Base-by-base conservation (phyloP, 2,329 filamentous ascomycete genomes). In the Fusarium praegraminearum region DNA sequence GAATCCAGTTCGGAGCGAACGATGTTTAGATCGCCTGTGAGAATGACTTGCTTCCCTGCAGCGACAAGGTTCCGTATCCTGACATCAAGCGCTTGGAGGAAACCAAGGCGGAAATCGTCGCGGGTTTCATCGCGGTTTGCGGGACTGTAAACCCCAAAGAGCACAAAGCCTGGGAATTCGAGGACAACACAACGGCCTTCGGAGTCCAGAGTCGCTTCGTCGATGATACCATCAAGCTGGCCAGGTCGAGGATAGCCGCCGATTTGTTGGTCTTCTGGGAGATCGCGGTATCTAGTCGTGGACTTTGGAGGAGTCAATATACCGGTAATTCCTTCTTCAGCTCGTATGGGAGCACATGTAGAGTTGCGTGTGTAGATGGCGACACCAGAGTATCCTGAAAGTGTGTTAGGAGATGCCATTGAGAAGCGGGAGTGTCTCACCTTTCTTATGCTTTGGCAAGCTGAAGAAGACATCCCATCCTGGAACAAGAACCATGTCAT, bases 401-500 rank as follows among this genome's bases (percentile, higher is more conserved):
- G 8, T 12, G 32, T 22, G 49, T 62, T 44, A 67, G 67, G 33
- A 18, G 24, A 10, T 40, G 24, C 11, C 4, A 13, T 11, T 28
- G 10, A 13, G 38, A 18, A 20, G 11, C 10, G 11, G 10, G 41
- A 13, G 24, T 13, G 28, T 49, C 69, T 30, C 81, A 91, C 93
- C 95, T 84, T 98, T 98, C 79, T 98, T 98, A 76, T 97, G 87
- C 77, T 91, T 93, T 0, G 96, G 96, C 26, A 99, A 84, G 77
- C 94, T 98, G 81, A 98, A 98, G 80, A 91, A 97, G 70, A 94
- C 94, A 78, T 99, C 96, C 95, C 95, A 99, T 15, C 96, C 96
- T 0, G 93, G 90, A 0, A 98, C 89, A 35, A 98, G 83, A 12
- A 98, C 94, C 93, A 98, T 98, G 73, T 98, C 96, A 84, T 98